Evolutionary conservation across 1,284 basidiomycete species (phyloP), one percentile per base, ranked within the genome.

Genomic region (Phellopilus nigrolimitatus): DNA sequence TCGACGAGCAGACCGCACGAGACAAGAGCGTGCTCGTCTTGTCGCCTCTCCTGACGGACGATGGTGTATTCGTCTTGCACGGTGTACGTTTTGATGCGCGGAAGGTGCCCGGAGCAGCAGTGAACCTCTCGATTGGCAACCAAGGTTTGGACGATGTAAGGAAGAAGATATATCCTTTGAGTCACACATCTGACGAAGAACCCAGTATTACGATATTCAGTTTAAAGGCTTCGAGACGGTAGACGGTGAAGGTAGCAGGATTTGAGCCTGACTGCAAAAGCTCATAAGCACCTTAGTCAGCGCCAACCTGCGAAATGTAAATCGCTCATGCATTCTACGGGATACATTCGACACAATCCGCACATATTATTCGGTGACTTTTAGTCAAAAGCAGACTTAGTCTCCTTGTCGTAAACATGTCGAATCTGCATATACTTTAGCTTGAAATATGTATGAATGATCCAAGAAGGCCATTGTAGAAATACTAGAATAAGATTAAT

Each of bases 21-120:
- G 38, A 40, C 38, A 40, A 13, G 22, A 40, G 38, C 17, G 38
- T 40, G 10, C 38, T 40, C 38, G 38, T 40, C 38, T 10, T 40
- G 12, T 9, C 38, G 22, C 38, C 10, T 3, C 9, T 40, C 17
- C 17, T 40, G 3, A 24, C 10, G 10, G 17, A 40, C 12, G 2
- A 10, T 9, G 38, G 17, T 10, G 38, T 13, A 17, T 40, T 40
- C 17, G 38, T 40, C 10, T 15, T 40, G 17, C 22, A 19, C 38
- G 38, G 17, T 10, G 38, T 40, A 4, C 38, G 38, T 3, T 40
- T 40, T 9, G 12, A 3, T 19, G 38, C 38, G 3, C 10, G 12
- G 17, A 40, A 40, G 38, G 38, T 40, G 9, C 17, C 22, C 3
- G 38, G 38, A 40, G 17, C 17, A 10, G 38, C 38, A 15, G 8